Base-by-base conservation (phyloP, 345 rosid species). In the Clausena lansium region DNA sequence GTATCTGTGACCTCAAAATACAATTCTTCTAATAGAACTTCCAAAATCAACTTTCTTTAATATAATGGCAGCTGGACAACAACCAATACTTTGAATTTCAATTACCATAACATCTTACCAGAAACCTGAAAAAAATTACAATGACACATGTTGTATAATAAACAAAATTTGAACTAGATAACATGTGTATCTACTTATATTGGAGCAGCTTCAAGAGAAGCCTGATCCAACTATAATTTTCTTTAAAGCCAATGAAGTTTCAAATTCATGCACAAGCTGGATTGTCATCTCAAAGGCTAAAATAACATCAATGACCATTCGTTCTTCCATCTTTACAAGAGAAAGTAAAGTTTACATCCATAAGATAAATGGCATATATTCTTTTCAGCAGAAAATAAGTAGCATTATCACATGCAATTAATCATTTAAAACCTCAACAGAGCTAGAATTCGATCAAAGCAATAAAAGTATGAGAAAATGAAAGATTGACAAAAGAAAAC, bases 351-450 rank as follows among this genome's bases (percentile, higher is more conserved):
- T 64, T 47, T 25, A 39, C n/a, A 47, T 32, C 30, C 27, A 54
- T 4, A 35, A 54, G 22, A 19, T 1, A 52, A 52, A 52, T 52
- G 57, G 33, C 20, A 33, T 10, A 32, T 71, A 30, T 71, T 45
- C 28, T 75, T 30, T 54, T 27, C 17, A 10, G 25, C 6, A 79
- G 6, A 17, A 25, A 62, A 25, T 70, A 4, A 63, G 60, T 33
- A 64, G 54, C 60, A 38, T 52, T 81, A 67, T 67, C 62, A 72
- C 75, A 77, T 59, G 69, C 39, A 70, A 17, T 69, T 15, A 28
- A 22, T 61, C 33, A 70, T 63, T 27, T 41, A 69, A 15, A 67
- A 59, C 75, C 22, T 36, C 11, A 4, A 50, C 6, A 6, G 47
- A 55, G 9, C 6, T 39, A 68, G 7, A 22, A 25, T 70, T 28